Percentiles rank a stretch among this genome's conserved stretches.
These are phyloP conservation scores for Termitomyces sp. DNA, from an alignment of 768 basidiomycete genomes.

Conservation along the genomic window DNA sequence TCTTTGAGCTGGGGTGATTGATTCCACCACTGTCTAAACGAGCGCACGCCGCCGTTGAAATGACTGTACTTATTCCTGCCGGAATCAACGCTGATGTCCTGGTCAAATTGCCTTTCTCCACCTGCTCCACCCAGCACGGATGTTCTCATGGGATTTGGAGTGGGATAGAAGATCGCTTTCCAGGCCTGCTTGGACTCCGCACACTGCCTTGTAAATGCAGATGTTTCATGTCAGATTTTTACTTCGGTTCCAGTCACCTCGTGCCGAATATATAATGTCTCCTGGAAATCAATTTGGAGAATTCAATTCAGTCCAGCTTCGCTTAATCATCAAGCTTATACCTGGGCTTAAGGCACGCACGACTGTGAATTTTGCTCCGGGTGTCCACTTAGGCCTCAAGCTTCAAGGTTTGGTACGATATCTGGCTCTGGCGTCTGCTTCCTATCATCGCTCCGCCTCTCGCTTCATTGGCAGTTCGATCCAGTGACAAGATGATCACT, in stretches of 20 bases:
- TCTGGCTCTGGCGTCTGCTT: too few species aligned
- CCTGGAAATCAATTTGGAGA: not conserved
- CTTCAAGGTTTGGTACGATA: too few species aligned
- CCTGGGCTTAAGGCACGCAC: not conserved
- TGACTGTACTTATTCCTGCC: not conserved
- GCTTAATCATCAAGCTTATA: not conserved
- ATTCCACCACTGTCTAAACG: not conserved
- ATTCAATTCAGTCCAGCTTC: not conserved
- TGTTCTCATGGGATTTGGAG: not conserved
- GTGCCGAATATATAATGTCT: not conserved
- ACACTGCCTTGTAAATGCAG: not conserved
- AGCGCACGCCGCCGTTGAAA: not conserved
- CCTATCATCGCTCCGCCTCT: too few species aligned
- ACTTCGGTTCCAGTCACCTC: not conserved
- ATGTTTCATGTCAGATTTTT: not conserved
- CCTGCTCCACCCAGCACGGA: not conserved
- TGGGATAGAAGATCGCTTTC: not conserved
- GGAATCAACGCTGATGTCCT: not conserved
- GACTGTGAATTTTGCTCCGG: too few species aligned
- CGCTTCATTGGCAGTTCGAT: too few species aligned
- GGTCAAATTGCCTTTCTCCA: not conserved
- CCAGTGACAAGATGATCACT: too few species aligned
- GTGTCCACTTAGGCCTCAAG: too few species aligned
- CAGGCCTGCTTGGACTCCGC: not conserved
- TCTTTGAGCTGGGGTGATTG: constrained; percentile 28